Evolutionary conservation across 768 basidiomycete genomes (phyloP), one percentile per base, ranked within the genome.

Genomic region (Heimioporus sp.): DNA sequence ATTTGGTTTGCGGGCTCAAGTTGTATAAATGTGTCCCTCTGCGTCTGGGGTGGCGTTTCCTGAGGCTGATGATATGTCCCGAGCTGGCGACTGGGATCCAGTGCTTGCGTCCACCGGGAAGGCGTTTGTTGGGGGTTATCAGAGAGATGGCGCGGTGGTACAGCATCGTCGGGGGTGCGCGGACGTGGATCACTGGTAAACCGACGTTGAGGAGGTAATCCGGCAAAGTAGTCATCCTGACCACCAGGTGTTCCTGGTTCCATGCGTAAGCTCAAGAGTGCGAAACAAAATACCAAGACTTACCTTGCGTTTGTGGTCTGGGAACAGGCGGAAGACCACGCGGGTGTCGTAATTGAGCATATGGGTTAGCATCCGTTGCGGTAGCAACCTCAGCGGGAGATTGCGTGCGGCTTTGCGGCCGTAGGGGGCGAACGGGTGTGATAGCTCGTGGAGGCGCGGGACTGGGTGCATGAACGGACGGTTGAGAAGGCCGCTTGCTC

Each of bases 41-140:
- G 68, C 11, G 45, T 53, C 36, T 64, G 71, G 43, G 65, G 67
- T n/a, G 65, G 49, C 11, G 66, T 63, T 35, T 76, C 79, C 38
- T 65, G 48, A 21, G 61, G 72, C 24, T 55, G 43, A 34, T 66
- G 64, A 54, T 72, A 64, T 16, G 71, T 66, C 52, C 76, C 78
- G 40, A 77, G 70, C 39, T 77, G 74, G 38, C 77, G 79, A 24
- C 81, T 78, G 39, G 85, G 78, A 51, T 95, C 90, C 55, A 95
- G 82, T 42, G 89, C 90, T 65, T 91, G 86, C 62, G 88, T 93
- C 95, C 94, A 98, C 40, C 87, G 80, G 28, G 81, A 72, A 41
- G 81, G 70, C 2, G 53, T 53, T 77, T 51, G 61, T 20, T 76
- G 73, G 34, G 80, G 78, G 51, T 76, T 71, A 7, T 84, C 81